Base-by-base conservation (phyloP, 2,329 filamentous ascomycete genomes). In the Fusarium palustre region DNA sequence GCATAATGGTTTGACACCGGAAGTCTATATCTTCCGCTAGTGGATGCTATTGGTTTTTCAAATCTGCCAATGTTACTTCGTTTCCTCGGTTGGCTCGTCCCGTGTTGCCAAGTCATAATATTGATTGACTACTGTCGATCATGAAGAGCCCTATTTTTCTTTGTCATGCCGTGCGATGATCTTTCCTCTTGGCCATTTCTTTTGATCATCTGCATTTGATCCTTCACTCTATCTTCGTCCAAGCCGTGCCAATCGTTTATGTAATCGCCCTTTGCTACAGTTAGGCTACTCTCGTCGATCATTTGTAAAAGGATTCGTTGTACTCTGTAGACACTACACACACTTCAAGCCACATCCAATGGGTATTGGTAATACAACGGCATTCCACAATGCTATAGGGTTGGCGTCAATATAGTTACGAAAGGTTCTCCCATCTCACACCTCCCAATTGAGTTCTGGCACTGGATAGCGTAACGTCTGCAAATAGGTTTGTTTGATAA, bases 111-210 rank as follows among this genome's bases (percentile, higher is more conserved):
- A 47, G 45, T 18, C 39, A 28, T 42, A 20, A 28, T 46, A 48
- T 64, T 33, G 61, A 33, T 20, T 13, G 28, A 45, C 15, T 22
- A 13, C 8, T 43, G 61, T 64, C 38, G 52, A 64, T 58, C 59
- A 7, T 22, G 15, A 5, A 16, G 33, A 52, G 36, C 48, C 48
- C 18, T 41, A 7, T 52, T 52, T 52, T 52, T 30, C 9, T 10
- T 18, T 12, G 13, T 7, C 12, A 5, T 16, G 34, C 24, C 24
- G 24, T 52, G n/a, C n/a, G 9, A 15, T 52, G 34, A 15, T 25
- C 48, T 13, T 36, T 39, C 4, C 22, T 50, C 34, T 16, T 20
- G 13, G 7, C n/a, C 7, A 20, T 13, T 9, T 12, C n/a, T 13
- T 28, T n/a, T 24, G n/a, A 45, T 24, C 18, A 38, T 43, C 30